These are phyloP conservation scores for Castanea mollissima DNA, from an alignment of 306 rosid species.

Conservation along the genomic window DNA sequence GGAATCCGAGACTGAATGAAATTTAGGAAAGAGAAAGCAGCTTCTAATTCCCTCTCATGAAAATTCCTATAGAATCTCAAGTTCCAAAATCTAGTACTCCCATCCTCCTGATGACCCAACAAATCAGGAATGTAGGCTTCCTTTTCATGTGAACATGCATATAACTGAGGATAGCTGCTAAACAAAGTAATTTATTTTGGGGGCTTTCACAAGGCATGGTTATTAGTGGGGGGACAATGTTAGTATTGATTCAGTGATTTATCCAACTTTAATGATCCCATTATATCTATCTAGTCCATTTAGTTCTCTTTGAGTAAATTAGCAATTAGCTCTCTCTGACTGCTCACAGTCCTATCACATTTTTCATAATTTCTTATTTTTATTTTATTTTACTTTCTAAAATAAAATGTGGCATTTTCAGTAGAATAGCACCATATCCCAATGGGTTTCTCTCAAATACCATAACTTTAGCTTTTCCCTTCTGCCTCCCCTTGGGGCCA, in stretches of 20 bases:
- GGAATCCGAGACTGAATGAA: too few species aligned
- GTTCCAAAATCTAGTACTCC: too few species aligned
- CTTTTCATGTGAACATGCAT: too few species aligned
- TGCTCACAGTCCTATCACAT: neutral
- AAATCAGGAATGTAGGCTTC: too few species aligned
- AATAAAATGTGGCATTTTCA: neutral
- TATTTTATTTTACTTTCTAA: neutral
- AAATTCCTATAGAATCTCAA: too few species aligned
- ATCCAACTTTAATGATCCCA: neutral
- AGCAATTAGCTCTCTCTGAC: neutral
- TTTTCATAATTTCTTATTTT: neutral
- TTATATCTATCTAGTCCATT: neutral
- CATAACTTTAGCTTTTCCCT: neutral
- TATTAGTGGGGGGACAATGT: neutral
- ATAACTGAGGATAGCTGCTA: too few species aligned
- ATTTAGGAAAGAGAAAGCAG: too few species aligned
- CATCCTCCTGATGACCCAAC: too few species aligned
- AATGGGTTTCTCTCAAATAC: neutral
- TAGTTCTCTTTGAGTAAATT: too few species aligned
- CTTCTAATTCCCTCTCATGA: too few species aligned
- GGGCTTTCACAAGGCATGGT: neutral
- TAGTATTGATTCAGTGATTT: neutral
- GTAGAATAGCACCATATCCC: neutral
- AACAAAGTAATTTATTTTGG: neutral
- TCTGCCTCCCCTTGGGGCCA: too few species aligned